Evolutionary conservation across 305 asterid species (phyloP).

Genomic region (Stenogyne calaminthoides): DNA sequence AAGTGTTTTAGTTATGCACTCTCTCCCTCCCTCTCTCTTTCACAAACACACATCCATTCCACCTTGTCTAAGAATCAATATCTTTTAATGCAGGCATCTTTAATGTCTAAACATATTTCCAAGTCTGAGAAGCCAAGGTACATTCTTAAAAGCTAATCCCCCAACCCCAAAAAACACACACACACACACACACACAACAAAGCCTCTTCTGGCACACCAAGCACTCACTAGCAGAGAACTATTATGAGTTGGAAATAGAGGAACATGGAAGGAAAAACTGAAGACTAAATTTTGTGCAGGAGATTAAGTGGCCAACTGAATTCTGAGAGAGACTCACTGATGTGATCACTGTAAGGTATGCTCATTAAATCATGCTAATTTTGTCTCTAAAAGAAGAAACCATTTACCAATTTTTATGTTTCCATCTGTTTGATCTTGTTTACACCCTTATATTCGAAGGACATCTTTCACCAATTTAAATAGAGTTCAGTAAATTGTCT

Average conservation of each 20-base stretch:
- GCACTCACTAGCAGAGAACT: background rate
- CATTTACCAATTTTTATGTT: background rate
- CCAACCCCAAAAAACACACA: no score
- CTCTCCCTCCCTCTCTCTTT: background rate
- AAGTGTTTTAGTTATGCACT: background rate
- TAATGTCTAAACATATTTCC: slow-evolving; percentile 46
- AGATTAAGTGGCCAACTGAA: slow-evolving; percentile 42
- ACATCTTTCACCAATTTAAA: background rate
- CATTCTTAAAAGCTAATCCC: background rate
- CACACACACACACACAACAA: no score
- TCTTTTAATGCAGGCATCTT: slow-evolving; percentile 44
- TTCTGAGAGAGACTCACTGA: slow-evolving; percentile 36
- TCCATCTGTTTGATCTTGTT: background rate
- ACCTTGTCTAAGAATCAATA: slow-evolving; percentile 7
- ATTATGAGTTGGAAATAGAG: background rate
- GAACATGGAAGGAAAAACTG: background rate
- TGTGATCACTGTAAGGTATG: slow-evolving; percentile 38
- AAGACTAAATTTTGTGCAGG: slow-evolving; percentile 32
- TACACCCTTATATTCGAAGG: background rate
- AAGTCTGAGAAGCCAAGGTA: slow-evolving; percentile 52
- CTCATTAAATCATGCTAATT: no score
- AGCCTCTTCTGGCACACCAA: background rate
- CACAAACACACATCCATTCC: background rate
- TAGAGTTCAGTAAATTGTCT: background rate
- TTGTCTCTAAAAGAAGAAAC: background rate